A percentile compares a stretch with the other conserved stretches of the same genome.
phyloP scores from a whole-genome alignment of 2,329 filamentous ascomycete species.

The Simplicillium aogashimaense region DNA sequence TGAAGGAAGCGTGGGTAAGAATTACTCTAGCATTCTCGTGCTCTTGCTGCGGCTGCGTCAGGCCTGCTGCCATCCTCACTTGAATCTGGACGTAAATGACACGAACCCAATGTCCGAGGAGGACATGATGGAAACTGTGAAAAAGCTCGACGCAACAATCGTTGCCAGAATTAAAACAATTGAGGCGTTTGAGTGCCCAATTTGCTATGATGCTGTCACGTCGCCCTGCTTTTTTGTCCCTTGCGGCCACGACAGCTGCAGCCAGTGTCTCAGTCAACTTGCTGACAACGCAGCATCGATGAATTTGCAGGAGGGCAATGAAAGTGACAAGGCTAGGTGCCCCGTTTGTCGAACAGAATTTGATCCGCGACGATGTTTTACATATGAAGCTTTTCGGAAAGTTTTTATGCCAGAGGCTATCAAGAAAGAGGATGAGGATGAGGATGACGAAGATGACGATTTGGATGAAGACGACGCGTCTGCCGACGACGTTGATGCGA shows the following conservation, averaged over 20 bases:
- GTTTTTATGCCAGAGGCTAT: constrained; percentile 53
- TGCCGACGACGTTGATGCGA: constrained; percentile 17
- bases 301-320: constrained; percentile 49
- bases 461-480: constrained; percentile 20
- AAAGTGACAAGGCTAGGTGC: constrained; percentile 51
- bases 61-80: constrained; percentile 35
- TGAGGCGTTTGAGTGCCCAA: constrained; percentile 65
- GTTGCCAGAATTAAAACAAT: constrained; percentile 52
- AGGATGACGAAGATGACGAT: constrained; percentile 21
- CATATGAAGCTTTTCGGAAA: constrained; percentile 63
- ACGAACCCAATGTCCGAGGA: constrained; percentile 26
- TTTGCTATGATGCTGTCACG: constrained; percentile 67
- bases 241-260: constrained; percentile 73
- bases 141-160: constrained; percentile 46
- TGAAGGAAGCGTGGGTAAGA: constrained; percentile 54
- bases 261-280: constrained; percentile 64
- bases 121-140: constrained; percentile 53
- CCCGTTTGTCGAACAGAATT: constrained; percentile 65
- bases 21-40: constrained; percentile 71
- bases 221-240: constrained; percentile 73
- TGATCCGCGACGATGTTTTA: constrained; percentile 60
- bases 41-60: constrained; percentile 76
- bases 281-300: constrained; percentile 47
- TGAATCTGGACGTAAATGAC: constrained; percentile 24
- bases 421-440: constrained; percentile 24